Conservation (phyloP, 2,329 filamentous ascomycete genomes). For the Boeremia lycopersici region DNA sequence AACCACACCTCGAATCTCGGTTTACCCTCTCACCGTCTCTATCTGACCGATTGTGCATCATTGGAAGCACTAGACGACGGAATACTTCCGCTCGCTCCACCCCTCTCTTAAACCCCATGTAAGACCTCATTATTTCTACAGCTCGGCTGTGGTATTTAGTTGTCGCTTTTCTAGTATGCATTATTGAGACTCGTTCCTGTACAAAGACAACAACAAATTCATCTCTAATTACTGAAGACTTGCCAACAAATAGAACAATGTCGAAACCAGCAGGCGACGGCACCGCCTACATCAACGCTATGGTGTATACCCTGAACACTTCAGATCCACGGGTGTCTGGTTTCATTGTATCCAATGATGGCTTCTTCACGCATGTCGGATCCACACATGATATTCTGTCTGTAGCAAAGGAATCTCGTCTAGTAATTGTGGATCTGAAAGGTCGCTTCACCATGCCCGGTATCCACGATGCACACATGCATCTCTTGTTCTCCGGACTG, state of each 20-base stretch:
- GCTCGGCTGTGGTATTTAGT: background rate
- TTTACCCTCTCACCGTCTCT: background rate
- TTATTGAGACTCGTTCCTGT: background rate
- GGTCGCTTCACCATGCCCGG: conserved; percentile 46
- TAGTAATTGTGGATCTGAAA: conserved; percentile 33
- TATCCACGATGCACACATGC: conserved; percentile 47
- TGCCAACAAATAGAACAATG: background rate
- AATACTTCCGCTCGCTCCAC: background rate
- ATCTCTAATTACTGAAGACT: background rate
- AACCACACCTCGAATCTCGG: background rate
- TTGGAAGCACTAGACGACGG: background rate
- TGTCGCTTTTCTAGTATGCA: background rate
- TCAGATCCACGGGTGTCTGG: conserved; percentile 28
- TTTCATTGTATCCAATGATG: conserved; percentile 39
- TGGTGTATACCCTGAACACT: conserved; percentile 37
- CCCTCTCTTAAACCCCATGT: background rate
- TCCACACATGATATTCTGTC: conserved; percentile 26
- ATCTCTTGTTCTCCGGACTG: conserved; percentile 38
- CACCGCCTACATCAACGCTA: conserved; percentile 36
- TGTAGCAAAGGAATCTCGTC: conserved; percentile 16
- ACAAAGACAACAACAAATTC: background rate
- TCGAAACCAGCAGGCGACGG: background rate
- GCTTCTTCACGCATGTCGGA: conserved; percentile 34
- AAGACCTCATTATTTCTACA: background rate
- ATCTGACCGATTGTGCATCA: background rate